Evolutionary conservation across 139 green algal genomes (phyloP), one percentile per base, ranked within the genome.

Genomic region (Tetradesmus obliquus): DNA sequence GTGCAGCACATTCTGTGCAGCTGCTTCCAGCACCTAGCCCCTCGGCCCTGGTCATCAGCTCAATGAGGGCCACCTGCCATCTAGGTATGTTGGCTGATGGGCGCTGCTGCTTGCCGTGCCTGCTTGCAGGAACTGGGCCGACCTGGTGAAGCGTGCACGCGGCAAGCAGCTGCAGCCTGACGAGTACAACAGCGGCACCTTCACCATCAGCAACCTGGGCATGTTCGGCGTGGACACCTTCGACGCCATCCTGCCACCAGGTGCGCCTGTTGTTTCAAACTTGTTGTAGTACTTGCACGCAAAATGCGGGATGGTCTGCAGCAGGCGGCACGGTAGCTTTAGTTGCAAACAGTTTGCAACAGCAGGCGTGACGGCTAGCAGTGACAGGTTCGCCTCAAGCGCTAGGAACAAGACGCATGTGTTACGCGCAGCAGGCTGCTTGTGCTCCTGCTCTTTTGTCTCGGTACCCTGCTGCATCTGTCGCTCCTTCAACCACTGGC

Each of bases 171-270:
- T 99, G 57, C 79, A 94, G 79, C 97, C 97, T 32, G 95, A 98
- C 76, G 97, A 98, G 88, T 98, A 97, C 95, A 97, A 93, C 91
- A 96, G 91, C 81, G 98, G 98, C 84, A 99, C 96, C 90, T 99
- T 99, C 97, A 99, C 97, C 86, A 97, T 99, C 91, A 99, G 96
- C 92, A 99, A 99, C 96, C 94, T 99, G 92, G 98, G 98, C 94
- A 99, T 99, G 98, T 99, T 97, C 94, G 98, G 98, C 69, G 98
- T 99, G 20, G 97, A 99, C 89, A 93, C 90, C 12, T 99, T 99
- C 91, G 98, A 99, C 88, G 98, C 98, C 89, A 99, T 99, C 92
- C 93, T 99, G 88, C 98, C 98, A 1, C 96, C 97, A 32, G 97
- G 97, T 95, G 91, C 22, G 85, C 12, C 4, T 10, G 92, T 93